Base-by-base conservation (phyloP, 75 land plant species). In the Cupressus sempervirens region DNA sequence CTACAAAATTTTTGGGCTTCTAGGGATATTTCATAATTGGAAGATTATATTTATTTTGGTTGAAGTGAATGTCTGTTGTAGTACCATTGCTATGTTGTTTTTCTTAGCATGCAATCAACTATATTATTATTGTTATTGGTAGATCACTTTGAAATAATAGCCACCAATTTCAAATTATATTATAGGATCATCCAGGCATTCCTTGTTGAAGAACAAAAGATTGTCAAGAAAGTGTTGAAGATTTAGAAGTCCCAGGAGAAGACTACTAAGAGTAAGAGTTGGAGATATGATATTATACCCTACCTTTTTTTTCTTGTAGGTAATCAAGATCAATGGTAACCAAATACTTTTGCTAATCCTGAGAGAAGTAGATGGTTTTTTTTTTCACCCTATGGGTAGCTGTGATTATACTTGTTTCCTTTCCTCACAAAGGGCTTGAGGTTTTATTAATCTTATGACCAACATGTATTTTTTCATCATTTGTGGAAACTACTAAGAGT, bases 191-290 rank as follows among this genome's bases (percentile, higher is more conserved):
- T 93, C 70, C 90, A 93, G 12, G 94, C 94, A 16, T 93, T 93
- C 80, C 68, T 93, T 73, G 93, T 93, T 41, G 94, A 93, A 80
- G 93, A 93, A 86, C 93, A 93, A 68, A 93, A 92, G 84, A 93
- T 93, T 81, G 94, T 92, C 58, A 93, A 93, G 90, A 93, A 93
- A 83, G 94, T 93, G 15, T 70, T 93, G 83, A 92, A 93, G 90
- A 90, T 93, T 29, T 93, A 93, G 86, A 93, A 92, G 86, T 81
- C 88, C 1, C 92, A 93, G 91, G 94, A 93, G 84, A 93, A 92
- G 82, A 83, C 84, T 67, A 84, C 91, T 54, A 91, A 90, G 82
- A 85, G 89, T 83, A 79, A 86, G 73, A 10, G 4, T 20, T 4
- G 23, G 4, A 0, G 65, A 58, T 58, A 18, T 20, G 23, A 18